Evolutionary conservation across 352 stramenopile genomes (phyloP), one percentile per base, ranked within the genome.

Genomic region (Phytophthora cryptogea): DNA sequence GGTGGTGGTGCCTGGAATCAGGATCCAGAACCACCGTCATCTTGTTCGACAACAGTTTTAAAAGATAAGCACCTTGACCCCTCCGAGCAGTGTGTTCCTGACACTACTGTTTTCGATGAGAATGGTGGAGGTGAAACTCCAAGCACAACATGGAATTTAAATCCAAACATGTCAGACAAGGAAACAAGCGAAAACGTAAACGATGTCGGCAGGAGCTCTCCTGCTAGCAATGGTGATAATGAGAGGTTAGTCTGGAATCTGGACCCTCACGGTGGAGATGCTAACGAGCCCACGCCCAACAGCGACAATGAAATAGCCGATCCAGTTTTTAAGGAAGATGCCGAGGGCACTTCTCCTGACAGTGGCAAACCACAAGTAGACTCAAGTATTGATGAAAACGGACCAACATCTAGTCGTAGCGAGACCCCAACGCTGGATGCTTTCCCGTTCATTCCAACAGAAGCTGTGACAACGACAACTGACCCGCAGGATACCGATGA

Each of bases 201-300:
- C 20, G 17, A 5, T 31, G 39, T 43, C 3, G 52, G 23, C 2
- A 32, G 13, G 11, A 36, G n/a, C 31, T 40, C 56, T 47, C 41
- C 26, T 40, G 17, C 6, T 14, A 32, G 26, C 2, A 43, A 42
- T 23, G 26, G 31, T 23, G 27, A 20, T 23, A 26, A 28, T 13
- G 42, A 51, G 37, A 33, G 20, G 8, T 41, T n/a, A 23, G 47
- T 46, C 7, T 70, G 56, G 63, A 70, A 66, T 26, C 27, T 70
- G 33, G 40, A 63, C 9, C 56, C 56, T 42, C 43, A 67, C 36
- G 36, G 26, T 27, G 44, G 42, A 39, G 56, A 67, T 41, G n/a
- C 43, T n/a, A 61, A 48, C 13, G 42, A 43, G 5, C 48, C 55
- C 4, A 54, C 4, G 20, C 20, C 20, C 17, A 23, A 50, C 16